A percentile compares a stretch with the other conserved stretches of the same genome.
Evolutionary conservation across 257 asterid genomes (phyloP).

Genomic region (Solanum sejunctum): DNA sequence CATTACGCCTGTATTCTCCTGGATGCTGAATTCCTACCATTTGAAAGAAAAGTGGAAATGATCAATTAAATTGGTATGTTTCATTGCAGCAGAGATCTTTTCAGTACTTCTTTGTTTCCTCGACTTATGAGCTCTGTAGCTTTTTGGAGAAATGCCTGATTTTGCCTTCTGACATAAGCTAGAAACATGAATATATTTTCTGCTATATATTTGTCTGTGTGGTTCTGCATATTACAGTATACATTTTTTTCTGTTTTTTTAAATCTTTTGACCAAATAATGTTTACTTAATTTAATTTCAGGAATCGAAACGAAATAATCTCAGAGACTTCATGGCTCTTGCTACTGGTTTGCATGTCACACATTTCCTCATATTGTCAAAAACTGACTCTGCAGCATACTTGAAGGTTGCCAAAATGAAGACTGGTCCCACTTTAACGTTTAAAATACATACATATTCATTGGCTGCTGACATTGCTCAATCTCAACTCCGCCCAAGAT

Average conservation of each 20-base stretch:
- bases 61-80: background rate
- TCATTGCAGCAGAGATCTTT: background rate
- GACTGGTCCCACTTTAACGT: conserved; percentile 86
- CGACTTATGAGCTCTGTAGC: background rate
- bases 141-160: background rate
- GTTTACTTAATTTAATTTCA: conserved; percentile 9
- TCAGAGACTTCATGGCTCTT: conserved; percentile 73
- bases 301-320: conserved; percentile 82
- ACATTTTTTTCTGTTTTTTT: background rate
- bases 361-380: conserved; percentile 78
- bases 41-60: background rate
- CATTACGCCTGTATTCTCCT: background rate
- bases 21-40: background rate
- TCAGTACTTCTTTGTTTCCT: background rate
- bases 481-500: conserved; percentile 75
- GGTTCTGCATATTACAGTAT: background rate
- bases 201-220: background rate
- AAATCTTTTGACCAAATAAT: background rate
- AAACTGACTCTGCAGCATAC: conserved; percentile 63
- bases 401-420: conserved; percentile 48
- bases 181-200: background rate
- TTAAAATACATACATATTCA: conserved; percentile 69
- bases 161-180: background rate
- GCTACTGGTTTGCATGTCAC: conserved; percentile 92
- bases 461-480: conserved; percentile 67